Conservation (phyloP, 108 stramenopile species). For the Pseudonitzschia delicatissima region DNA sequence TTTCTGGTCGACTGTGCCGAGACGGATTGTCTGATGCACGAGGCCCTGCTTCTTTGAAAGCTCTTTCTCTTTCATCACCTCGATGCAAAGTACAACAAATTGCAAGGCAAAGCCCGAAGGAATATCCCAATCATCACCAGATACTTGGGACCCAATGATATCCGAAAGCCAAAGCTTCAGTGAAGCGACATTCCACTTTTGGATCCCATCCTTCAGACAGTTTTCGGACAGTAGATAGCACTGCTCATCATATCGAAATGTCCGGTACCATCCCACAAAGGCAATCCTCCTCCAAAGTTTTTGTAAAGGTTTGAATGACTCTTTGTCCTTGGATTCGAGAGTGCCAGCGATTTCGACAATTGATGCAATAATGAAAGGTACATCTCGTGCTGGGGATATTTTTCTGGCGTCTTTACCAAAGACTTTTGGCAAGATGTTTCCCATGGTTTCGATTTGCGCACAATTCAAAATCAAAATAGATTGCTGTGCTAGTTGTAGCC, state of each 20-base stretch:
- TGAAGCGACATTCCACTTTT: background rate
- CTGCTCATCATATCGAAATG: background rate
- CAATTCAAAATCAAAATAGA: background rate
- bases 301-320: background rate
- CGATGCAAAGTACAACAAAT: background rate
- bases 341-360: constrained; percentile 8
- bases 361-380: background rate
- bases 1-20: background rate
- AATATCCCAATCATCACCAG: background rate
- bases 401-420: background rate
- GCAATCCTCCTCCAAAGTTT: background rate
- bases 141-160: background rate
- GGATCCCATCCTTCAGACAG: background rate
- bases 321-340: background rate
- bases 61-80: background rate
- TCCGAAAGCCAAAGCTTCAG: constrained; percentile 1
- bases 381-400: background rate
- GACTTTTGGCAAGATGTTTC: background rate
- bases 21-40: background rate
- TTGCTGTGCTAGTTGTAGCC: background rate
- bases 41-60: background rate
- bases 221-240: constrained; percentile 1
- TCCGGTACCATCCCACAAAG: background rate
- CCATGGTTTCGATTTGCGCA: background rate
- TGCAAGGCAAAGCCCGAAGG: background rate